Conservation (phyloP, 2,329 filamentous ascomycete species). For the Alternaria metachromatica region DNA sequence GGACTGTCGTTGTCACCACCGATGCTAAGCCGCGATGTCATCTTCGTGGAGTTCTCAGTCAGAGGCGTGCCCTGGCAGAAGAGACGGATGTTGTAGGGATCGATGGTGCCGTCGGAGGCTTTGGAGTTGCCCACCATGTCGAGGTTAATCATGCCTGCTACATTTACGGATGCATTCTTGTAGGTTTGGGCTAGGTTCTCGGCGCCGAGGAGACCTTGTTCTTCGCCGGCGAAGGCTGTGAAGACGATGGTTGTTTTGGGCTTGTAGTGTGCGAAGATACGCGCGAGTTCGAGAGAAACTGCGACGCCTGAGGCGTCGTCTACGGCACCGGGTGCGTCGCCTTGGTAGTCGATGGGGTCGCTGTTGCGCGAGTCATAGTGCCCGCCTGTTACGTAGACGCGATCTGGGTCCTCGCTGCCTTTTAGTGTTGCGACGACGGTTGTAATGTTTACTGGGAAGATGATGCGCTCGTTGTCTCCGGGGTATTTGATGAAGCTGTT, state of each 20-base stretch:
- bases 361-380: conserved; percentile 62
- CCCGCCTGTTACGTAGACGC: conserved; percentile 60
- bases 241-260: conserved; percentile 61
- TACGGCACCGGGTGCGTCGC: conserved; percentile 61
- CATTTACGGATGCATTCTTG: conserved; percentile 56
- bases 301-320: conserved; percentile 52
- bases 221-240: conserved; percentile 62
- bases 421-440: conserved; percentile 56
- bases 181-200: conserved; percentile 58
- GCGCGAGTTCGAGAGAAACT: conserved; percentile 60
- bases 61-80: conserved; percentile 58
- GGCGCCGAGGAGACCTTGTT: conserved; percentile 61
- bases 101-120: conserved; percentile 50
- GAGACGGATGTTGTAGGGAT: conserved; percentile 59
- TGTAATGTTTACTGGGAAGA: conserved; percentile 58
- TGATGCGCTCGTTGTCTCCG: conserved; percentile 48
- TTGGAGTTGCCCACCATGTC: conserved; percentile 61
- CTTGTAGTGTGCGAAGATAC: conserved; percentile 55
- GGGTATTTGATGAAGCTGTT: conserved; percentile 57
- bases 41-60: conserved; percentile 49
- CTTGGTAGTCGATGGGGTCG: conserved; percentile 56
- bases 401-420: conserved; percentile 55
- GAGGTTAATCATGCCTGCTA: conserved; percentile 62
- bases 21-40: conserved; percentile 45
- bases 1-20: conserved; percentile 60